A percentile compares a stretch with the other conserved stretches of the same genome.
phyloP scores from a whole-genome alignment of 129 eudicot species.

The Tagetes erecta region DNA sequence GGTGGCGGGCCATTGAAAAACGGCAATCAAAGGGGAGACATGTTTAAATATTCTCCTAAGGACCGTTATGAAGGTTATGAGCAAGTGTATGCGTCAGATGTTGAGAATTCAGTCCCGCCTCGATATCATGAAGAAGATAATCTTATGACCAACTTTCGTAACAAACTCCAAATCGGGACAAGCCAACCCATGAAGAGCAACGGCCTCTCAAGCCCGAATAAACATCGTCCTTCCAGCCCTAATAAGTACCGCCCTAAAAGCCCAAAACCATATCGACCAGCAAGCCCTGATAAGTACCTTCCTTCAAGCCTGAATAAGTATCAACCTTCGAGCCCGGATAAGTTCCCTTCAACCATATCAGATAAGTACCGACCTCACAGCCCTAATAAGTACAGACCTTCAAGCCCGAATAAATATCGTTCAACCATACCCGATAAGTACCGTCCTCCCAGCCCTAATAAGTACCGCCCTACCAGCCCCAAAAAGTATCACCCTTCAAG shows the following conservation, averaged over 20 bases:
- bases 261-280: background rate
- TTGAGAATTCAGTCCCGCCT: constrained; percentile 19
- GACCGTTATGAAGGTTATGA: constrained; percentile 18
- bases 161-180: constrained; percentile 23
- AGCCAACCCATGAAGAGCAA: background rate
- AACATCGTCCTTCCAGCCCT: background rate
- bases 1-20: background rate
- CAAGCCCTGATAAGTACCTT: background rate
- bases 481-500: background rate
- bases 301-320: background rate
- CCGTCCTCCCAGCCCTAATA: background rate
- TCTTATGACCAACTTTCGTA: constrained; percentile 11
- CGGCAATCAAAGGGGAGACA: background rate
- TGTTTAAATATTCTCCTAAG: background rate
- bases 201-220: background rate
- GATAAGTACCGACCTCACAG: background rate
- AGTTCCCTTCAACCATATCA: background rate
- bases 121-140: constrained; percentile 10
- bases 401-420: background rate
- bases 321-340: background rate
- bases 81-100: constrained; percentile 2
- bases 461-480: background rate
- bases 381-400: background rate
- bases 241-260: background rate
- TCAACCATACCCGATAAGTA: background rate